Conservation (phyloP, 495 filamentous ascomycete genomes). For the Aspergillus coremiiformis region DNA sequence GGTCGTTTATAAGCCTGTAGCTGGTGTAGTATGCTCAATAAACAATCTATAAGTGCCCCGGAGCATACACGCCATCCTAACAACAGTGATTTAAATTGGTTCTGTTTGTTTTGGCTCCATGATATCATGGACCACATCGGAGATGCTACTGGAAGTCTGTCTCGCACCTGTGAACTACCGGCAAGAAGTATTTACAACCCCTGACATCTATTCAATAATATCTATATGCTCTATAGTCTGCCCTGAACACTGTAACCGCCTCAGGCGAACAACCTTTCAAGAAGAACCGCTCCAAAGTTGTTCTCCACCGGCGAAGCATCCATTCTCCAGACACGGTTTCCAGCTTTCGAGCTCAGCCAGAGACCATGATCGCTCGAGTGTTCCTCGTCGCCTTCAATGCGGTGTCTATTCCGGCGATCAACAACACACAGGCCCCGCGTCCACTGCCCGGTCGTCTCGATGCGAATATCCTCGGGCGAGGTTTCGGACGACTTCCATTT, state of each 20-base stretch:
- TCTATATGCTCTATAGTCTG: not conserved
- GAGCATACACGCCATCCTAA: no score
- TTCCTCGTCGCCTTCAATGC: constrained; percentile 50
- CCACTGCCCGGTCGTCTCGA: constrained; percentile 90
- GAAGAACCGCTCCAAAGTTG: constrained; percentile 35
- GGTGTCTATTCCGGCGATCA: constrained; percentile 60
- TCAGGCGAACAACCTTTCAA: constrained; percentile 37
- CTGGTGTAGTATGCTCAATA: no score
- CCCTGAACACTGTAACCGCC: not conserved
- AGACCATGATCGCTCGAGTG: constrained; percentile 57
- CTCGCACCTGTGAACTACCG: not conserved
- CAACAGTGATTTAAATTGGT: no score
- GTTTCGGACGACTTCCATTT: constrained; percentile 36
- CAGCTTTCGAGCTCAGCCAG: constrained; percentile 62
- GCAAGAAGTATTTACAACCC: not conserved
- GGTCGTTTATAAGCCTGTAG: no score
- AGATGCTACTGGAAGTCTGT: not conserved
- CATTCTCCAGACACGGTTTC: constrained; percentile 72
- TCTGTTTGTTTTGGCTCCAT: no score
- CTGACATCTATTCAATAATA: not conserved
- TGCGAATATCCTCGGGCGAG: constrained; percentile 61
- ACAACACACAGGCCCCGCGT: constrained; percentile 84
- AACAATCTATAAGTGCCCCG: no score
- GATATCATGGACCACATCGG: not conserved
- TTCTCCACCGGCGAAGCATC: constrained; percentile 38